Percentiles rank a stretch among this genome's conserved stretches.
phyloP scores from a whole-genome alignment of 1,284 basidiomycete species.

The Cutaneotrichosporon cyanovorans region DNA sequence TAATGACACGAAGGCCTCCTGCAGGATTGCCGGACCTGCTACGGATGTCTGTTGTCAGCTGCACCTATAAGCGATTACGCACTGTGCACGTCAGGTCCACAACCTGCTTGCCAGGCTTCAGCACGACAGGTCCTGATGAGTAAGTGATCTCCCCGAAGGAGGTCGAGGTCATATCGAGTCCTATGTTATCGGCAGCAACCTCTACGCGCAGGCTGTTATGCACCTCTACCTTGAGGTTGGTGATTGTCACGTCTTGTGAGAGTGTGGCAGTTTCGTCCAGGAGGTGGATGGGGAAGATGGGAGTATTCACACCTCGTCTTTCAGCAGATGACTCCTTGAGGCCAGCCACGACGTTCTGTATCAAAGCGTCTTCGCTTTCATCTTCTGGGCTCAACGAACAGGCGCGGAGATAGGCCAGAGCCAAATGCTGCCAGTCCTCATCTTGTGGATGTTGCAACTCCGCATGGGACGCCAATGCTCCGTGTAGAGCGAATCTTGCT shows the following conservation, averaged over 20 bases:
- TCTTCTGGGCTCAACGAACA: constrained; percentile 12
- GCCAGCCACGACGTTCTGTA: constrained; percentile 14
- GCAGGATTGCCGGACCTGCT: constrained; percentile 20
- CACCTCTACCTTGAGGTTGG: constrained; percentile 23
- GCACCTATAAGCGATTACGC: constrained; percentile 8
- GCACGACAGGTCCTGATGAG: constrained; percentile 8
- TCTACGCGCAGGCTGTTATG: constrained; percentile 26
- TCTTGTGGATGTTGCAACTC: constrained; percentile 22
- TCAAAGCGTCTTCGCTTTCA: constrained; percentile 1
- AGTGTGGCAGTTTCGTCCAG: constrained; percentile 15
- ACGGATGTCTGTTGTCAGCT: constrained; percentile 23
- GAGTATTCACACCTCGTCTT: constrained; percentile 6
- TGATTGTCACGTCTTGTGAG: constrained; percentile 23
- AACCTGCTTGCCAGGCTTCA: constrained; percentile 32
- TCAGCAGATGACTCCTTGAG: constrained; percentile 15
- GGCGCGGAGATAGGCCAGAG: constrained; percentile 35
- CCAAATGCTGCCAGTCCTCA: constrained; percentile 36
- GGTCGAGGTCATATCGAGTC: constrained; percentile 26
- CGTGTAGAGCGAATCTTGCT: constrained; percentile 28
- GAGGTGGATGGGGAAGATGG: constrained; percentile 10
- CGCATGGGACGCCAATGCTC: constrained; percentile 27
- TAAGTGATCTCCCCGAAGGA: constrained; percentile 29
- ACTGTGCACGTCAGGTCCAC: constrained; percentile 30
- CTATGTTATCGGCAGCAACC: constrained; percentile 24
- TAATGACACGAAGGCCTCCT: constrained; percentile 17